These are phyloP conservation scores for Pichia sp. DNA, from an alignment of 1,139 yeast species.

Conservation along the genomic window DNA sequence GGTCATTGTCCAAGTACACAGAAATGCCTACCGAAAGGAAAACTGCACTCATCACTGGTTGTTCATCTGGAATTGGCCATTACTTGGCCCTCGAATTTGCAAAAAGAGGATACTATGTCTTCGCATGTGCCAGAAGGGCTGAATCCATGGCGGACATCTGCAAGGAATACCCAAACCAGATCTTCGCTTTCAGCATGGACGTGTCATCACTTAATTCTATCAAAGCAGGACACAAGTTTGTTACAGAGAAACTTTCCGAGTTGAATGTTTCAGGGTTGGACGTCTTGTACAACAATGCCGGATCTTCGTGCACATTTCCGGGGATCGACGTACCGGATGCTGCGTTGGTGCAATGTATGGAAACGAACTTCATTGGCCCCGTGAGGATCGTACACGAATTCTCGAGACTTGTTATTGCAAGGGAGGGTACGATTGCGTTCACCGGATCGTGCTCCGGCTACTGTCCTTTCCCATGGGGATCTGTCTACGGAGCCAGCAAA, in stretches of 20 bases:
- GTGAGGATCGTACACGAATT: slow-evolving; percentile 61
- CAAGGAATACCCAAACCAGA: slow-evolving; percentile 18
- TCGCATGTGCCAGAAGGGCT: slow-evolving; percentile 69
- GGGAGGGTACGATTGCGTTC: slow-evolving; percentile 68
- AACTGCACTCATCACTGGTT: slow-evolving; percentile 67
- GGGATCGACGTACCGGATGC: slow-evolving; percentile 65
- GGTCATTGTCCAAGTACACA: too few relatives aligned
- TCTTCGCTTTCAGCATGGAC: slow-evolving; percentile 37
- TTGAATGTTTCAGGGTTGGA: slow-evolving; percentile 42
- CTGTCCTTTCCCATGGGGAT: slow-evolving; percentile 66
- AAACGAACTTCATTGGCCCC: slow-evolving; percentile 69
- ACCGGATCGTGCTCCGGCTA: slow-evolving; percentile 73
- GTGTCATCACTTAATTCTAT: slow-evolving; percentile 55
- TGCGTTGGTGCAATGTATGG: slow-evolving; percentile 50
- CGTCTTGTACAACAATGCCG: slow-evolving; percentile 66
- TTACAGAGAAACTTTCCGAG: slow-evolving; percentile 39
- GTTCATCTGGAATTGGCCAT: slow-evolving; percentile 78
- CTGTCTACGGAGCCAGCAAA: slow-evolving; percentile 66
- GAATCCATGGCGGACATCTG: slow-evolving; percentile 49
- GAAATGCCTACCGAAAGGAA: slow-evolving; percentile 1
- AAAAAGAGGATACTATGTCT: slow-evolving; percentile 58
- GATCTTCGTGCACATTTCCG: slow-evolving; percentile 66
- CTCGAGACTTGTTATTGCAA: slow-evolving; percentile 52
- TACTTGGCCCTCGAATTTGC: slow-evolving; percentile 65
- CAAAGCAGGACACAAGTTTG: slow-evolving; percentile 39